These are phyloP conservation scores for Rhodotorula sp. DNA, from an alignment of 1,284 basidiomycete genomes.

Conservation along the genomic window DNA sequence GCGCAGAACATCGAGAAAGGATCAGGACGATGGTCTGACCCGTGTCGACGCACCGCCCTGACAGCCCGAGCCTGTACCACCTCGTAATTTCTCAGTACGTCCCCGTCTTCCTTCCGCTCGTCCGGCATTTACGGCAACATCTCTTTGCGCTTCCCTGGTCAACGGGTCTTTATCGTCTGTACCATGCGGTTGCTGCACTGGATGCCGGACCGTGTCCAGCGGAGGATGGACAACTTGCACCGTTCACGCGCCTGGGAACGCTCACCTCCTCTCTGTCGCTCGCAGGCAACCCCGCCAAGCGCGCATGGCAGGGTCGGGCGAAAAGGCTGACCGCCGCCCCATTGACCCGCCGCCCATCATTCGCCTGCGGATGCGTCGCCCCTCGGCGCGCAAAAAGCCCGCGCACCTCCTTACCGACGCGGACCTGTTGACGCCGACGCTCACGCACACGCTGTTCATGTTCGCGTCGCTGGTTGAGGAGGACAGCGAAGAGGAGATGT, in stretches of 20 bases:
- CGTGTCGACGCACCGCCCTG: neutral
- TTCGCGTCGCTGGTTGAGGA: conserved; percentile 68
- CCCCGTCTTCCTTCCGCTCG: neutral
- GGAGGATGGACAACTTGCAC: too few relatives aligned
- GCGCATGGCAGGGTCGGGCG: conserved; percentile 88
- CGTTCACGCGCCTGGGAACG: neutral
- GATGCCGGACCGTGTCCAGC: too few relatives aligned
- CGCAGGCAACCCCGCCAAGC: conserved; percentile 72
- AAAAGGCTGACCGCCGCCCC: conserved; percentile 72
- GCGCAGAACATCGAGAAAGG: neutral
- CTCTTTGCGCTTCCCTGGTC: too few relatives aligned
- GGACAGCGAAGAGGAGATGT: conserved; percentile 74
- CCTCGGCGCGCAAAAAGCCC: conserved; percentile 30
- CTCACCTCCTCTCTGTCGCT: neutral
- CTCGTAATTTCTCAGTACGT: conserved; percentile 27
- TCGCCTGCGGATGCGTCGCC: conserved; percentile 79
- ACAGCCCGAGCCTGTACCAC: conserved; percentile 2
- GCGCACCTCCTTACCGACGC: conserved; percentile 45
- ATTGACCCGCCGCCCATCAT: conserved; percentile 96
- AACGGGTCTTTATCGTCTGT: too few relatives aligned
- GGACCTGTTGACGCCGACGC: conserved; percentile 33
- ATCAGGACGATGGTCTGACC: neutral
- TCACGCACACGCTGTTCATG: conserved; percentile 86
- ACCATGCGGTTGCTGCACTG: too few relatives aligned
- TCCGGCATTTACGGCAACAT: too few relatives aligned